These are phyloP conservation scores for Tubosaeta brunneosetosa DNA, from an alignment of 768 basidiomycete genomes.

Conservation along the genomic window DNA sequence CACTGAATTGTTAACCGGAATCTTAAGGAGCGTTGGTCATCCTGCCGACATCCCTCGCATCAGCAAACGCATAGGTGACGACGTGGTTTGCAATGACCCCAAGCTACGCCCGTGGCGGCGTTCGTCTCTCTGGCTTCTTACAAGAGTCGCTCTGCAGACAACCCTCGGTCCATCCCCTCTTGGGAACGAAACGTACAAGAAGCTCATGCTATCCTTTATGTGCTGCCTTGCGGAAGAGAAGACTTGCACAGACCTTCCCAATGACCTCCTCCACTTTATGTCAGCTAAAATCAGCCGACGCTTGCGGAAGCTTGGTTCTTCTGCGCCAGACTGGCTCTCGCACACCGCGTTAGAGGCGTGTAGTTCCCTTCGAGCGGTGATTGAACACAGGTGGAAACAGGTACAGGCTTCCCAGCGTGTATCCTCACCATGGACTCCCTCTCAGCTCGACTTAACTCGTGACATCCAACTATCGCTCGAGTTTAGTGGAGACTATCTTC, in stretches of 20 bases:
- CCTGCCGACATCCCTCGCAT: too few relatives aligned
- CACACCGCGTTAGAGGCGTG: conserved; percentile 22
- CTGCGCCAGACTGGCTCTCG: background rate
- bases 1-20: conserved; percentile 41
- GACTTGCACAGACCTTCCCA: conserved; percentile 9
- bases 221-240: conserved; percentile 22
- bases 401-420: conserved; percentile 23
- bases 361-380: conserved; percentile 2
- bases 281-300: background rate
- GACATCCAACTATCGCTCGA: conserved; percentile 34
- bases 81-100: too few relatives aligned
- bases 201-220: conserved; percentile 43
- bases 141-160: conserved; percentile 24
- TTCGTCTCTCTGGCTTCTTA: too few relatives aligned
- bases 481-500: conserved; percentile 27
- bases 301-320: too few relatives aligned
- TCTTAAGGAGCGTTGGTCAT: conserved; percentile 41
- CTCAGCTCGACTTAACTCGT: conserved; percentile 20
- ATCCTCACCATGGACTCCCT: conserved; percentile 28
- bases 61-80: too few relatives aligned
- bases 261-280: conserved; percentile 24
- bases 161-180: conserved; percentile 13
- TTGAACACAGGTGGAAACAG: conserved; percentile 34
- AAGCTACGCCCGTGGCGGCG: too few relatives aligned
- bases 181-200: conserved; percentile 37